Evolutionary conservation across 352 stramenopile species (phyloP), one percentile per base, ranked within the genome.

Genomic region (Globisporangium okanoganense): DNA sequence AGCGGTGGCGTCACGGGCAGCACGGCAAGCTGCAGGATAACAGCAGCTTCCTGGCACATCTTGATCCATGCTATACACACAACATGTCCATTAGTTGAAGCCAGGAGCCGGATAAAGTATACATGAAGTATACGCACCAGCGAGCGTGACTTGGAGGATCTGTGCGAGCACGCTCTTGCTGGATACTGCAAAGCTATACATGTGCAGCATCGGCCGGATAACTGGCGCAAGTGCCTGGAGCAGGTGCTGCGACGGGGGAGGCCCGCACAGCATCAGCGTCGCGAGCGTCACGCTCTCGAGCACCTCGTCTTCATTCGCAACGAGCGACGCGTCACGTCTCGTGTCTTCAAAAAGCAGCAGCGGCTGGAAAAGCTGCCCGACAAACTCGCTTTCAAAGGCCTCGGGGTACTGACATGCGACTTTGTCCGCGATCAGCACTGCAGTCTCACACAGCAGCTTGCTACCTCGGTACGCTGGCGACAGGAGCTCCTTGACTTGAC

Each of bases 391-490:
- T 36, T 91, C 80, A 33, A 92, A 82, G 16, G 79, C 58, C 5
- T 38, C 36, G 5, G 72, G 58, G 24, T 87, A 74, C 7, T 70
- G 71, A 12, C 70, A 62, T 8, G 72, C 74, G 43, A 94, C 59
- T 40, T 88, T 78, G 59, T 84, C 81, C 0, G 73, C 69, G 14
- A 92, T 55, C 16, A 94, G 56, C 38, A 83, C 82, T 48, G 74
- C 79, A 27, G 85, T 91, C 65, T 94, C 85, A 14, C 78, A 73
- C 5, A 93, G 62, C 24, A 94, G 61, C 61, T 90, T 93, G 64
- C 81, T 91, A 29, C 71, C 76, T 1, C 73, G 73, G 41, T 78
- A 82, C 25, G 76, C 59, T 3, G 69, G 67, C 27, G 75, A 66
- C 9, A 95, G 67, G 5, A 94, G 65, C 20, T 72, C 62, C 16